These are phyloP conservation scores for Rhododendron henanense DNA, from an alignment of 148 eudicot species.

Conservation along the genomic window DNA sequence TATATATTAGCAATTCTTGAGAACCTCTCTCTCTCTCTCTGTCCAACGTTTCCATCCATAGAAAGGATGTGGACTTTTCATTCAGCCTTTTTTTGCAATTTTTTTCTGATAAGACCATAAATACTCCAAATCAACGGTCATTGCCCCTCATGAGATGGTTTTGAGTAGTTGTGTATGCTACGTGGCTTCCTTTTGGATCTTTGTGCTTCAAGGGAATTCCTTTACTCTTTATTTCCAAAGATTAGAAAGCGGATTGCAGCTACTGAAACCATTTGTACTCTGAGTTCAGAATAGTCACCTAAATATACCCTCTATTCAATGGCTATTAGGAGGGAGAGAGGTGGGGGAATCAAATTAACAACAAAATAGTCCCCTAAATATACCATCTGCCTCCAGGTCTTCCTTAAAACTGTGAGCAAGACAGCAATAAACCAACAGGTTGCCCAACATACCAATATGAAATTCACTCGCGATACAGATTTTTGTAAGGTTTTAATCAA, in stretches of 20 bases:
- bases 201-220: background rate
- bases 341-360: background rate
- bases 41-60: background rate
- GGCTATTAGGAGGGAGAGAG: background rate
- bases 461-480: background rate
- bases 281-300: background rate
- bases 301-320: background rate
- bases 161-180: background rate
- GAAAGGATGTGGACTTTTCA: background rate
- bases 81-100: background rate
- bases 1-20: background rate
- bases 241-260: background rate
- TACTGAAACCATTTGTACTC: background rate
- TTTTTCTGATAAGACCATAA: background rate
- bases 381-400: background rate
- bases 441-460: background rate
- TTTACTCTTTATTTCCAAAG: background rate
- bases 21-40: background rate
- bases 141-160: background rate
- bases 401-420: background rate
- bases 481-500: background rate
- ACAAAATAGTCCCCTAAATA: background rate
- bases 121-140: background rate
- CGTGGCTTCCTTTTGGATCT: background rate
- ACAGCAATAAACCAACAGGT: background rate